Evolutionary conservation across 345 rosid species (phyloP), one percentile per base, ranked within the genome.

Genomic region (Pistacia atlantica): DNA sequence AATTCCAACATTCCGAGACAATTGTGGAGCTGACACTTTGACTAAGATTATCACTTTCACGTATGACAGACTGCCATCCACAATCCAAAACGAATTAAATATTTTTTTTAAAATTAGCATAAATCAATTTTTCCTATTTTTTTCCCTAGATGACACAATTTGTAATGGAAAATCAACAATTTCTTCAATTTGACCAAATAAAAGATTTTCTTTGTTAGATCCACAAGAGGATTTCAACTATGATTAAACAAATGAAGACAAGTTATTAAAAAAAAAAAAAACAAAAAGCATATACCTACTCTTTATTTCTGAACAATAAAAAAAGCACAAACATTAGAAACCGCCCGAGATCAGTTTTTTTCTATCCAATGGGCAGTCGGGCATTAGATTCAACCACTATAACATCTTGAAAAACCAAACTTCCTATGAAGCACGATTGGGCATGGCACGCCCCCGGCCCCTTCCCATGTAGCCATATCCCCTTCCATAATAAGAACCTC

Each of bases 401-500:
- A 59, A 79, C 58, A 52, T 79, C 65, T n/a, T 31, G 60, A 67
- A 62, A 28, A 17, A 45, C 25, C 38, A 45, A 28, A 12, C 20
- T 52, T 22, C 52, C 79, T 78, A 86, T 5, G 77, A 62, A 38
- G 74, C 73, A 33, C 73, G 84, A 55, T 61, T 55, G 4, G 80
- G 59, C 75, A 72, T 71, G 49, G 65, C 78, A 72, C 87, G 58
- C 1, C 89, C 80, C 54, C 85, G 79, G 38, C 90, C 87, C 74
- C 86, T 81, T 55, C 86, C 84, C 10, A 4, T 45, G 66, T 82
- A 78, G 51, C 81, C 83, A 49, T 84, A 69, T 12, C 89, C 84
- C 69, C 91, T 81, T 65, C 87, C 87, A 45, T 86, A 77, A 16
- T 84, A 84, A 2, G 78, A 81, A 7, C 92, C 90, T 70, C 87